These are phyloP conservation scores for Bruguiera sexangula DNA, from an alignment of 345 rosid genomes.

Conservation along the genomic window DNA sequence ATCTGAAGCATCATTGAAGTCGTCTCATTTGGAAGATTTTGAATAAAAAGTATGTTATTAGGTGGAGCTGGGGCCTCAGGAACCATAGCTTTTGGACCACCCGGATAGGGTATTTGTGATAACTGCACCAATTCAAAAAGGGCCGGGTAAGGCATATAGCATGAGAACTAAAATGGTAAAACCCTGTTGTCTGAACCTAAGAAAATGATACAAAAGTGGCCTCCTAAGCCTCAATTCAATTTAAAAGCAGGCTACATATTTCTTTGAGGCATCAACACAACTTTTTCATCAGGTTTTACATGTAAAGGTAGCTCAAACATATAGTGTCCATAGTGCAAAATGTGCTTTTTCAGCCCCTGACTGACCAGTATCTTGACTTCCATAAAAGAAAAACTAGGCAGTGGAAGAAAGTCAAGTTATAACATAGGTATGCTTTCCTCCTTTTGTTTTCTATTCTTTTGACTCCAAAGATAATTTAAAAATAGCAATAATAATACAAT, in stretches of 20 bases:
- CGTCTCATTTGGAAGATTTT: conserved; percentile 84
- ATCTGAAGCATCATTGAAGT: conserved; percentile 77
- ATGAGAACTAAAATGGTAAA: not conserved
- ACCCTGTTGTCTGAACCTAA: not conserved
- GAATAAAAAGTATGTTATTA: conserved; percentile 86
- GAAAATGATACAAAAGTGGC: not conserved
- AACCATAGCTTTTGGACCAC: conserved; percentile 51
- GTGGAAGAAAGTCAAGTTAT: not conserved
- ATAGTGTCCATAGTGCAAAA: not conserved
- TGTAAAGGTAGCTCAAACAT: not conserved
- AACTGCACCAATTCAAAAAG: conserved; percentile 44
- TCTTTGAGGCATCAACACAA: not conserved
- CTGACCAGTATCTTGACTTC: not conserved
- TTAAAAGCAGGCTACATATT: not conserved
- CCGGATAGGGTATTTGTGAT: conserved; percentile 81
- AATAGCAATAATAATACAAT: no score
- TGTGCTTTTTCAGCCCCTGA: not conserved
- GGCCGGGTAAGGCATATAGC: not conserved
- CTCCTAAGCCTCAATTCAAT: not conserved
- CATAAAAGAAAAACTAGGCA: not conserved
- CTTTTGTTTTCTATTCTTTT: no score
- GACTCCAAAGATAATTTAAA: no score
- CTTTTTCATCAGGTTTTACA: not conserved
- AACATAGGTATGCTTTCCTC: no score
- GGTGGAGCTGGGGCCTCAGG: conserved; percentile 96